Percentiles rank a stretch among this genome's conserved stretches.
Evolutionary conservation across 2,329 filamentous ascomycete species (phyloP).

Genomic region (Calonectria naviculata): DNA sequence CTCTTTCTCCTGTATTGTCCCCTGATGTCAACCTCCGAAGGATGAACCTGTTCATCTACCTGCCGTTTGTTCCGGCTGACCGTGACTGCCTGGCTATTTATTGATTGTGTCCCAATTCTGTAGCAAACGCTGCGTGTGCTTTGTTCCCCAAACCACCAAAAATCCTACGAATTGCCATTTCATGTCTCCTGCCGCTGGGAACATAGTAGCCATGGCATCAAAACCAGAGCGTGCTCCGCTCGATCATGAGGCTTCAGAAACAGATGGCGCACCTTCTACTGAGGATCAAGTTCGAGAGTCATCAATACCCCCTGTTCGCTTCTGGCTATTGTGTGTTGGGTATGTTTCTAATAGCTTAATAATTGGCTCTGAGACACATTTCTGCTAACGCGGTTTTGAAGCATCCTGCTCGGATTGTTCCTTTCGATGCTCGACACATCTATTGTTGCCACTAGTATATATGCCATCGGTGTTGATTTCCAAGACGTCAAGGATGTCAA

Average conservation of each 20-base stretch:
- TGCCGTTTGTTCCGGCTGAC: conserved; percentile 10
- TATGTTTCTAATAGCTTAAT: conserved; percentile 24
- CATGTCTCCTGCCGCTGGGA: neutral
- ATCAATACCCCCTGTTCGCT: conserved; percentile 43
- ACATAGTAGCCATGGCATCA: conserved; percentile 1
- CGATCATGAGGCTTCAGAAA: neutral
- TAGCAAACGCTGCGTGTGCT: neutral
- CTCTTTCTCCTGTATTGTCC: neutral
- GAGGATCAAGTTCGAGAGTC: conserved; percentile 17
- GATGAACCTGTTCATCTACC: neutral
- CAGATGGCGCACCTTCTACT: neutral
- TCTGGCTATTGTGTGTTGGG: conserved; percentile 49
- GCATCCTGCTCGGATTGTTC: conserved; percentile 64
- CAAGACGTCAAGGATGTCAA: conserved; percentile 56
- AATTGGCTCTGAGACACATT: too few species aligned
- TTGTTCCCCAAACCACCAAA: neutral
- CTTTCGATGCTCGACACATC: conserved; percentile 70
- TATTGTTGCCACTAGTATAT: conserved; percentile 69
- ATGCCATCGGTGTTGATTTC: conserved; percentile 66
- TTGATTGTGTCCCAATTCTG: neutral
- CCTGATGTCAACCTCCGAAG: neutral
- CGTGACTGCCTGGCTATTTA: conserved; percentile 6
- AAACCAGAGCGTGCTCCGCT: neutral
- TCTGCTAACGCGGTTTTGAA: conserved; percentile 37
- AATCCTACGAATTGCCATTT: neutral